Evolutionary conservation across 768 basidiomycete species (phyloP), one percentile per base, ranked within the genome.

Genomic region (Filobasidium floriforme): DNA sequence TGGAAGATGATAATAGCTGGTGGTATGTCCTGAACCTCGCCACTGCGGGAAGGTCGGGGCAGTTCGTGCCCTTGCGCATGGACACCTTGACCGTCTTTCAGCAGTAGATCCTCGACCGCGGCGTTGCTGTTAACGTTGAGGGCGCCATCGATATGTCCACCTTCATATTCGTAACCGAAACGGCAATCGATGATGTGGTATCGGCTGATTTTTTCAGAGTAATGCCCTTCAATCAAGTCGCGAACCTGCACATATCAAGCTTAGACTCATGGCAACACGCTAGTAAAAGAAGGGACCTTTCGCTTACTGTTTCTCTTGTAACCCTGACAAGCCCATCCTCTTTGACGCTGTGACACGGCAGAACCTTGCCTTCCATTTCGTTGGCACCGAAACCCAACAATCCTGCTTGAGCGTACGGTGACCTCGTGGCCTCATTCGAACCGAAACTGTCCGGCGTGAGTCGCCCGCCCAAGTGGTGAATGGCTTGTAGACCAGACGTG

Each of bases 311-410:
- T 69, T 85, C 78, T 37, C 83, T 79, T 44, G 83, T 87, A 68
- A 99, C 89, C 71, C 96, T 85, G 86, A 97, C 94, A 61, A 99
- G 77, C 2, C 96, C 94, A 73, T 99, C 96, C 74, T 97, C 93
- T 54, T 87, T 87, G 59, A 96, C 93, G 60, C 88, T 85, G 75
- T 91, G 88, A 79, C 96, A 99, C 40, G 93, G 93, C 67, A 99
- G 78, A 70, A 93, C 85, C 80, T 98, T 99, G 44, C 94, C 94
- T 67, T 87, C 82, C 44, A 89, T 86, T 77, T 99, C 96, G 73
- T 92, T 92, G 71, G 92, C 91, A 18, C 93, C 89, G 78, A 93
- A 96, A 0, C 92, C 88, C 60, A 89, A 87, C 61, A 91, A 78
- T 52, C 87, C 89, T 28, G 83, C 82, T 26, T 64, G 66, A 10